A percentile compares a stretch with the other conserved stretches of the same genome.
Conservation (phyloP, 2,329 filamentous ascomycete genomes). For the Moelleriella libera region DNA sequence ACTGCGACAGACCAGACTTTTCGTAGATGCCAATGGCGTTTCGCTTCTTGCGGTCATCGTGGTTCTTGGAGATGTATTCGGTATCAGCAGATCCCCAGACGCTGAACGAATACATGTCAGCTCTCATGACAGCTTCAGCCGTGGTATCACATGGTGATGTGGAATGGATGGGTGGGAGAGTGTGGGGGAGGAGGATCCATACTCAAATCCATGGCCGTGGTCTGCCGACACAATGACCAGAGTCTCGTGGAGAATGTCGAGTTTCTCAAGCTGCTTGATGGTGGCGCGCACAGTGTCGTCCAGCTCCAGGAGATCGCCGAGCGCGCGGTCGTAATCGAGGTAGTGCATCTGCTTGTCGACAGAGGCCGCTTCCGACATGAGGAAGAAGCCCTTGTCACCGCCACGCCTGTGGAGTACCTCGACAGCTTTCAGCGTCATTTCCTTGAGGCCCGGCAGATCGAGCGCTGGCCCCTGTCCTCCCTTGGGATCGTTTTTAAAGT, state of each 20-base stretch:
- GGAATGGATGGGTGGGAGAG: not conserved
- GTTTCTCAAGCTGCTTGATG: slow-evolving; percentile 50
- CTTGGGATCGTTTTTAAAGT: slow-evolving; percentile 52
- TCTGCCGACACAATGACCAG: slow-evolving; percentile 74
- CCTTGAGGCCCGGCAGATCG: slow-evolving; percentile 71
- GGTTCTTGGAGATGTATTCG: slow-evolving; percentile 54
- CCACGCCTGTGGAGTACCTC: slow-evolving; percentile 59
- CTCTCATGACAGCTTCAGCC: not conserved
- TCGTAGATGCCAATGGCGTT: slow-evolving; percentile 61
- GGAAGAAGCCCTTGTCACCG: slow-evolving; percentile 63
- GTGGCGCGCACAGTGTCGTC: slow-evolving; percentile 73
- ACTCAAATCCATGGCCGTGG: slow-evolving; percentile 78
- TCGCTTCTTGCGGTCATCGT: slow-evolving; percentile 57
- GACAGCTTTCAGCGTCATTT: slow-evolving; percentile 80
- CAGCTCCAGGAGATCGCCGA: slow-evolving; percentile 73
- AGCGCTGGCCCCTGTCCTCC: slow-evolving; percentile 49
- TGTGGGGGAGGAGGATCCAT: slow-evolving; percentile 6
- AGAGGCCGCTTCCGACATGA: slow-evolving; percentile 76
- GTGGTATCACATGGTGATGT: too few species aligned
- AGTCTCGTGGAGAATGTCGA: slow-evolving; percentile 59
- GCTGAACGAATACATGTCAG: slow-evolving; percentile 8
- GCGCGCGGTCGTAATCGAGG: slow-evolving; percentile 73
- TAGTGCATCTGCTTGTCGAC: slow-evolving; percentile 86
- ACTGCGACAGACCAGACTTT: slow-evolving; percentile 62
- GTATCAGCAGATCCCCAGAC: slow-evolving; percentile 76